Conservation (phyloP, 1,284 basidiomycete genomes). For the Spongispora temasekensis region DNA sequence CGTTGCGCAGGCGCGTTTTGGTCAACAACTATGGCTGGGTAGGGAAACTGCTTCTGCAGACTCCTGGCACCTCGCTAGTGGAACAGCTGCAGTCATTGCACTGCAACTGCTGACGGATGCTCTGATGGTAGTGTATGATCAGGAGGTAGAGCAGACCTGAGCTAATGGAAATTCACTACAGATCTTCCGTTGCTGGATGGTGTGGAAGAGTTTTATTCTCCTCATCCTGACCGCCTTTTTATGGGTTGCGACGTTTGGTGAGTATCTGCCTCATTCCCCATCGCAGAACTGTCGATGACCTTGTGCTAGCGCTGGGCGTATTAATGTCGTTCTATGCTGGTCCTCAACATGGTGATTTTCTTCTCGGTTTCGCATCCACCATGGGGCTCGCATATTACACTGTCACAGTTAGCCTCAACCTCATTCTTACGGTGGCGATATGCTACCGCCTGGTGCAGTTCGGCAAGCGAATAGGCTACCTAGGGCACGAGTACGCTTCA, state of each 20-base stretch:
- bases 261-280: not conserved
- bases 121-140: slow-evolving; percentile 21
- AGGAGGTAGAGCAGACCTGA: not conserved
- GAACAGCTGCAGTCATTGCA: slow-evolving; percentile 1
- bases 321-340: slow-evolving; percentile 16
- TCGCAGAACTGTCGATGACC: too few species aligned
- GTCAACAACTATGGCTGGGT: slow-evolving; percentile 25
- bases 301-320: slow-evolving; percentile 21
- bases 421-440: slow-evolving; percentile 23
- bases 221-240: slow-evolving; percentile 19
- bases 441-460: slow-evolving; percentile 25
- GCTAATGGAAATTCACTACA: slow-evolving; percentile 3
- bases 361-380: slow-evolving; percentile 8
- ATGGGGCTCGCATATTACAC: slow-evolving; percentile 25
- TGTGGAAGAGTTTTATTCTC: slow-evolving; percentile 15
- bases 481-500: slow-evolving; percentile 19
- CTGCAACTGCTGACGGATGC: slow-evolving; percentile 32
- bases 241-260: slow-evolving; percentile 29
- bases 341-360: slow-evolving; percentile 19
- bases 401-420: slow-evolving; percentile 22
- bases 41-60: slow-evolving; percentile 16
- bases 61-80: slow-evolving; percentile 27
- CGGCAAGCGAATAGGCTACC: slow-evolving; percentile 6
- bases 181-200: slow-evolving; percentile 23
- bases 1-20: slow-evolving; percentile 11